phyloP scores from a whole-genome alignment of 2,329 filamentous ascomycete genomes.

The Leptographium wingfieldii region DNA sequence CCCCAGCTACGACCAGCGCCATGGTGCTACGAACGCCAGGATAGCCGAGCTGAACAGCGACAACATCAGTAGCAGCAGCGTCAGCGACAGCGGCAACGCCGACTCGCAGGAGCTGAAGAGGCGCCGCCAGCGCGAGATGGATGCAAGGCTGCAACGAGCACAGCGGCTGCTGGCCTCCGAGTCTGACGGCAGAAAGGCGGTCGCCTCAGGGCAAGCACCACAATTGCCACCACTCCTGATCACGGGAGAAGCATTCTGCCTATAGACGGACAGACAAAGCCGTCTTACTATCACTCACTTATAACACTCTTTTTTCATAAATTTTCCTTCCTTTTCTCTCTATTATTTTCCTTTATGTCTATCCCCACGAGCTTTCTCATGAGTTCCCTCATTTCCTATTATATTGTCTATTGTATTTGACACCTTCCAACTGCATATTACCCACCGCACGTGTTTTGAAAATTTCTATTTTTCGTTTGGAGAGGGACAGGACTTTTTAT shows the following conservation, averaged over 20 bases:
- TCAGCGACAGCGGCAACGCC: background rate
- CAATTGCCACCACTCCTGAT: background rate
- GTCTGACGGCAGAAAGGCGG: background rate
- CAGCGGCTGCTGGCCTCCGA: constrained; percentile 20
- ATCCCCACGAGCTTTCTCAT: background rate
- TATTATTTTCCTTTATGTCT: background rate
- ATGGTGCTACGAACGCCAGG: background rate
- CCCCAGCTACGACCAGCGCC: background rate
- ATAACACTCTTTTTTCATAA: background rate
- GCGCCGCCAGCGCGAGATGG: constrained; percentile 21
- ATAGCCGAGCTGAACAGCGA: background rate
- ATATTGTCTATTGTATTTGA: background rate
- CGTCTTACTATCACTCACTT: background rate
- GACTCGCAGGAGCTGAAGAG: constrained; percentile 7
- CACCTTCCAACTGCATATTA: background rate
- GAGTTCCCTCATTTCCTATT: background rate
- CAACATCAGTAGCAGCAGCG: background rate
- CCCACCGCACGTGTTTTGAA: background rate
- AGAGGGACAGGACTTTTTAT: background rate
- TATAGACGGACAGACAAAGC: background rate
- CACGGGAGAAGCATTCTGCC: background rate
- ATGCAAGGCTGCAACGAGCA: constrained; percentile 28
- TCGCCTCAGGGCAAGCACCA: background rate
- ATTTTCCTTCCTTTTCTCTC: background rate
- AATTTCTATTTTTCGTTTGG: background rate